Percentiles rank a stretch among this genome's conserved stretches.
phyloP scores from a whole-genome alignment of 2,329 filamentous ascomycete species.

The Talaromyces sp. region DNA sequence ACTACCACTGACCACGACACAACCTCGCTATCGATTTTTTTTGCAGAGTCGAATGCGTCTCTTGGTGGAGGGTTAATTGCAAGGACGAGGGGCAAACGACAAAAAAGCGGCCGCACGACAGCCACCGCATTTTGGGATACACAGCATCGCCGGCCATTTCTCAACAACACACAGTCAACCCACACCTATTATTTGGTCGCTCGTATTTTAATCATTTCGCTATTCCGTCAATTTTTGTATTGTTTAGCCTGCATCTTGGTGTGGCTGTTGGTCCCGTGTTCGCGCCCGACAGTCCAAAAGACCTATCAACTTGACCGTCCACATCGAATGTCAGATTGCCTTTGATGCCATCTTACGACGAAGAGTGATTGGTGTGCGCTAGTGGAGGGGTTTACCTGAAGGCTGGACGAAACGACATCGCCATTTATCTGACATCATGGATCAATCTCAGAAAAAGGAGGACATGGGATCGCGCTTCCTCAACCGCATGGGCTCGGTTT shows the following conservation, averaged over 20 bases:
- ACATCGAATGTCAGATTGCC: background rate
- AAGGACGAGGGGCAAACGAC: background rate
- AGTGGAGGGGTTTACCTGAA: background rate
- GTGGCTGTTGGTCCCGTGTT: background rate
- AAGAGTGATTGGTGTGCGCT: background rate
- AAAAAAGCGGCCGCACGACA: background rate
- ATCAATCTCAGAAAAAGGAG: slow-evolving; percentile 6
- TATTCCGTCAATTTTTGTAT: background rate
- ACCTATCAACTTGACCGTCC: background rate
- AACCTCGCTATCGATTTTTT: background rate
- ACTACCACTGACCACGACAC: background rate
- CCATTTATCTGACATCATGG: background rate
- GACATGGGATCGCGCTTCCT: slow-evolving; percentile 7
- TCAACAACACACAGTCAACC: background rate
- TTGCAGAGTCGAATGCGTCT: background rate
- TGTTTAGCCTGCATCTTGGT: background rate
- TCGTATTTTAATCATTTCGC: background rate
- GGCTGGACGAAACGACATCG: background rate
- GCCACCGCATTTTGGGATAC: background rate
- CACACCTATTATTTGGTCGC: background rate
- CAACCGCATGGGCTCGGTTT: slow-evolving; percentile 7
- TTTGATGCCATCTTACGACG: background rate
- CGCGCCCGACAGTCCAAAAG: background rate
- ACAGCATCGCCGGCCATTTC: background rate
- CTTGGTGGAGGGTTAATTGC: background rate